Conservation (phyloP, 345 rosid species). For the Passiflora organensis region DNA sequence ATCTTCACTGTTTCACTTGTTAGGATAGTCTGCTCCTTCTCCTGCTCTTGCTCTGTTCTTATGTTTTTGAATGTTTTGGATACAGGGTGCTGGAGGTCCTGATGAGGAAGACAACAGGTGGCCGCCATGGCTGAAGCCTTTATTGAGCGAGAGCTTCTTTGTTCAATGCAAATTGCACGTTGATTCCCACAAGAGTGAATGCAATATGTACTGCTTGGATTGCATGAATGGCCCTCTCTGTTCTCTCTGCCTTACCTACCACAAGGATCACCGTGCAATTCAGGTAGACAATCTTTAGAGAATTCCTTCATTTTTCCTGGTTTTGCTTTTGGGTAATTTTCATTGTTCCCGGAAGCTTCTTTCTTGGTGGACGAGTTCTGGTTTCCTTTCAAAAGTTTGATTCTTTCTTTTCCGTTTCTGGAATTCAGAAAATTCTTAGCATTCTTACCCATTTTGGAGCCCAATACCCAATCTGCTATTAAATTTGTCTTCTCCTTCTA, state of each 20-base stretch:
- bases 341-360: too few relatives aligned
- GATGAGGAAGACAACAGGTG: conserved; percentile 40
- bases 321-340: conserved; percentile 1
- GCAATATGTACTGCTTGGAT: conserved; percentile 62
- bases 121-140: conserved; percentile 62
- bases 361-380: neutral
- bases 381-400: neutral
- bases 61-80: neutral
- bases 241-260: conserved; percentile 46
- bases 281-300: conserved; percentile 36
- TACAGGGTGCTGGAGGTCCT: conserved; percentile 56
- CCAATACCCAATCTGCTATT: too few relatives aligned
- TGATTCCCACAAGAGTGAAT: conserved; percentile 59
- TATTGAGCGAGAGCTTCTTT: conserved; percentile 46
- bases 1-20: too few relatives aligned
- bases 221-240: conserved; percentile 56
- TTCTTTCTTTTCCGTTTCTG: too few relatives aligned
- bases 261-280: conserved; percentile 48
- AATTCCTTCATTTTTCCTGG: neutral
- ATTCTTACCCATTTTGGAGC: too few relatives aligned
- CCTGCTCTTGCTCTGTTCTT: neutral
- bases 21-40: too few relatives aligned
- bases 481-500: too few relatives aligned
- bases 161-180: conserved; percentile 52
- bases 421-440: too few relatives aligned